These are phyloP conservation scores for Metschnikowia continentalis DNA, from an alignment of 805 yeast genomes.

Conservation along the genomic window DNA sequence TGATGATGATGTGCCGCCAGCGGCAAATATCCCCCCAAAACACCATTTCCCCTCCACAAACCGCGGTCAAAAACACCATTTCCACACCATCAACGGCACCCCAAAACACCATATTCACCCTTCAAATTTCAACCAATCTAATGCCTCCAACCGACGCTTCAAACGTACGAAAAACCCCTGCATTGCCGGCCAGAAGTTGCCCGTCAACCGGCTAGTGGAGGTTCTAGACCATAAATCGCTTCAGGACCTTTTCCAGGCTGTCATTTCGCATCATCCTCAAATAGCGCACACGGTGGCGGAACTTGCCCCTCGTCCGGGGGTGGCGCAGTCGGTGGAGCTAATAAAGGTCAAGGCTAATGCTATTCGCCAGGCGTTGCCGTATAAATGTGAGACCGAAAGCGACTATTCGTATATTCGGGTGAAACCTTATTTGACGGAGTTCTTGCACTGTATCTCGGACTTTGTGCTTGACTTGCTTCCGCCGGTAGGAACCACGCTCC, in stretches of 20 bases:
- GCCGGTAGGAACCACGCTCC: slow-evolving; percentile 55
- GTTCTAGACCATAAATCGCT: slow-evolving; percentile 57
- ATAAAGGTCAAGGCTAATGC: slow-evolving; percentile 43
- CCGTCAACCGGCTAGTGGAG: slow-evolving; percentile 63
- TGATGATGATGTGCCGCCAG: slow-evolving; percentile 1
- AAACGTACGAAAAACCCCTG: slow-evolving; percentile 39
- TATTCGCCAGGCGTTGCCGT: slow-evolving; percentile 57
- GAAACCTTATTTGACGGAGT: slow-evolving; percentile 62
- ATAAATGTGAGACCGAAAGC: slow-evolving; percentile 64
- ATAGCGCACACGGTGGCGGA: slow-evolving; percentile 46
- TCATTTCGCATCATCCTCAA: slow-evolving; percentile 62
- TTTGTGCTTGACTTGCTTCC: slow-evolving; percentile 70
- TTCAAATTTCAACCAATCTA: not conserved
- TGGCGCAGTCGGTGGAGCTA: slow-evolving; percentile 47
- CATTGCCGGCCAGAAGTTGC: slow-evolving; percentile 56
- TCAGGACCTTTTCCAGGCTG: slow-evolving; percentile 45
- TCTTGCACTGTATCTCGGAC: slow-evolving; percentile 67
- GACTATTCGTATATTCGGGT: slow-evolving; percentile 79
- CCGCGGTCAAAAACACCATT: not conserved
- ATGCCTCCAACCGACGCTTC: not conserved
- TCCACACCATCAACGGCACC: slow-evolving; percentile 1
- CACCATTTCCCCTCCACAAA: not conserved
- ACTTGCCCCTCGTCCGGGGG: slow-evolving; percentile 56
- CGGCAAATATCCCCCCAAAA: not conserved
- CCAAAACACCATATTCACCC: not conserved